phyloP scores from a whole-genome alignment of 1,284 basidiomycete genomes.

The Cutaneotrichosporon sp. region DNA sequence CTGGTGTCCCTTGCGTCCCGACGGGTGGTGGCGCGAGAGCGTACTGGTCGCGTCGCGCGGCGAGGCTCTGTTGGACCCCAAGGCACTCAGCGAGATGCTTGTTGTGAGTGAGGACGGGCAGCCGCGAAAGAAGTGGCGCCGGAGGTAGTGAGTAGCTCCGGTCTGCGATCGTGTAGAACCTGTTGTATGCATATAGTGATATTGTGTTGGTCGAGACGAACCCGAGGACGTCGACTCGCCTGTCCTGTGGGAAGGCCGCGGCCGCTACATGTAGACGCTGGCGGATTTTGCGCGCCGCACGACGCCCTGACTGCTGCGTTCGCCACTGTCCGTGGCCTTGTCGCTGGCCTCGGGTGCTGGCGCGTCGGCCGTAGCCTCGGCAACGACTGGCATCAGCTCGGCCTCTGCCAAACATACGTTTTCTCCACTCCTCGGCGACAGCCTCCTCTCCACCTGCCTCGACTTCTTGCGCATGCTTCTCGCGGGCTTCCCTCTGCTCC shows the following conservation, averaged over 20 bases:
- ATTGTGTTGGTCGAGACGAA: background rate
- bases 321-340: background rate
- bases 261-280: constrained; percentile 17
- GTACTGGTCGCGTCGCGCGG: constrained; percentile 2
- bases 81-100: background rate
- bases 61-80: background rate
- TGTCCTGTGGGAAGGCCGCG: background rate
- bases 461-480: constrained; percentile 9
- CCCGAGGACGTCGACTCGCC: background rate
- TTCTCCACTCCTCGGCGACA: background rate
- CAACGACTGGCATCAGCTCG: constrained; percentile 15
- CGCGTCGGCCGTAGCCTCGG: constrained; percentile 11
- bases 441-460: background rate
- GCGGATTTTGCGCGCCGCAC: constrained; percentile 15
- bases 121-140: constrained; percentile 17
- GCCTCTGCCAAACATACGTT: background rate
- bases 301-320: background rate
- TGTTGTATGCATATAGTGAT: constrained; percentile 26
- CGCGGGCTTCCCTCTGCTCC: constrained; percentile 29
- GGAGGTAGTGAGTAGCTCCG: background rate
- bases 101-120: constrained; percentile 6
- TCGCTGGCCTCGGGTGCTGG: background rate
- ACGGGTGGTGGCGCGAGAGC: background rate
- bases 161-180: background rate
- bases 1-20: constrained; percentile 43